Conservation (phyloP, 163 green algal genomes). For the Scenedesmus sp. region DNA sequence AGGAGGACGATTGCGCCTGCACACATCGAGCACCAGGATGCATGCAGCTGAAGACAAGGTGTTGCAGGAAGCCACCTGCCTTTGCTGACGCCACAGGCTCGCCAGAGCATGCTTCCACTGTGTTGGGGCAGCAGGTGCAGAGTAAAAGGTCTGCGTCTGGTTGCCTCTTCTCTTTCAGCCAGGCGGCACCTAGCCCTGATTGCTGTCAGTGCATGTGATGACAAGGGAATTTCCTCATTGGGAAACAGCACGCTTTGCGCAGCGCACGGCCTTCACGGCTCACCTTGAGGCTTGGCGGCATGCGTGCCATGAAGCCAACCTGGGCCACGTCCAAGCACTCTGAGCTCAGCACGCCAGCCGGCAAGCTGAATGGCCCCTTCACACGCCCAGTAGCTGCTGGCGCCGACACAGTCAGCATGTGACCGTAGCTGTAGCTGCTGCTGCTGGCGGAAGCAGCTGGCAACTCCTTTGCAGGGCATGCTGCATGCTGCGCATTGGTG, state of each 20-base stretch:
- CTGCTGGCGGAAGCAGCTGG: neutral
- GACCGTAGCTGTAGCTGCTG: constrained; percentile 23
- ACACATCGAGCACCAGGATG: neutral
- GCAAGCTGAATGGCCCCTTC: constrained; percentile 56
- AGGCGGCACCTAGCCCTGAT: too few relatives aligned
- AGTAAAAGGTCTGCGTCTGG: too few relatives aligned
- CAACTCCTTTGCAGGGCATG: constrained; percentile 43
- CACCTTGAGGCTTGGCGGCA: constrained; percentile 51
- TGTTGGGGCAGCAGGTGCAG: too few relatives aligned
- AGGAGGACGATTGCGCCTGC: constrained; percentile 55
- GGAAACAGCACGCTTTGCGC: neutral
- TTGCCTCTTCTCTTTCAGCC: neutral
- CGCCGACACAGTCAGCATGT: neutral
- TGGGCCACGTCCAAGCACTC: constrained; percentile 56
- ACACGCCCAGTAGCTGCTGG: neutral
- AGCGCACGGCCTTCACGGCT: neutral
- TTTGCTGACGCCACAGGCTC: too few relatives aligned
- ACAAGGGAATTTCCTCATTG: too few relatives aligned
- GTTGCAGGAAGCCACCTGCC: too few relatives aligned
- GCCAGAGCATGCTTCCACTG: neutral
- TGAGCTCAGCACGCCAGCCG: constrained; percentile 58
- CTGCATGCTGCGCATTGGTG: constrained; percentile 56
- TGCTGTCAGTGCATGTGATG: neutral
- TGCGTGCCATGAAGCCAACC: constrained; percentile 61
- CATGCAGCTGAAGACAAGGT: neutral